Conservation (phyloP, 2,329 filamentous ascomycete genomes). For the Aureobasidium uvarum region DNA sequence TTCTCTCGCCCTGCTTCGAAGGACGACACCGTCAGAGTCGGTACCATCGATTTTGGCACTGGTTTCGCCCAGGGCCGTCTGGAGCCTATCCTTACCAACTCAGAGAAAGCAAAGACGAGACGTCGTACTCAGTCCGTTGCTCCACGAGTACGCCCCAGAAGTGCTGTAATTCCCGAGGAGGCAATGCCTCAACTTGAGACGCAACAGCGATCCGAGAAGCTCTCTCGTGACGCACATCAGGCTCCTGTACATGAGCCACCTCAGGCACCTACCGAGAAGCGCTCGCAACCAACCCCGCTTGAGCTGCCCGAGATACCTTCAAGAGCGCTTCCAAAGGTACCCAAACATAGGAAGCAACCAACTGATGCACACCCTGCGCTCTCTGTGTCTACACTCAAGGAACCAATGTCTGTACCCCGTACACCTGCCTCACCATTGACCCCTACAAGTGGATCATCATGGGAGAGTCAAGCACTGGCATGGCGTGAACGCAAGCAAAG, state of each 20-base stretch:
- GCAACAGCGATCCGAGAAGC: not conserved
- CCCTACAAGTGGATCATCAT: slow-evolving; percentile 27
- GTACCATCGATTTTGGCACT: slow-evolving; percentile 25
- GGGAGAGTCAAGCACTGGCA: slow-evolving; percentile 36
- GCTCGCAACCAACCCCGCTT: not conserved
- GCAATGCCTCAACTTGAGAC: not conserved
- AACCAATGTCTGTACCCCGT: not conserved
- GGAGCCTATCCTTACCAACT: slow-evolving; percentile 14
- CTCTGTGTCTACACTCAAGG: slow-evolving; percentile 1
- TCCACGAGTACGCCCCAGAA: not conserved
- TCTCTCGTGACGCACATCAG: not conserved
- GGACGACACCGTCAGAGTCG: slow-evolving; percentile 14
- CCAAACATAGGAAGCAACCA: slow-evolving; percentile 1
- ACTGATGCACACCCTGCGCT: not conserved
- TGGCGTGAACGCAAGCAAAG: slow-evolving; percentile 37
- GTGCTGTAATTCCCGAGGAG: not conserved
- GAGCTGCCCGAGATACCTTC: slow-evolving; percentile 5
- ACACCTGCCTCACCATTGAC: slow-evolving; percentile 9
- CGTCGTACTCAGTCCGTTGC: slow-evolving; percentile 24
- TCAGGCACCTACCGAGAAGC: not conserved
- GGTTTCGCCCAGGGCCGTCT: slow-evolving; percentile 23
- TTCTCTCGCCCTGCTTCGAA: slow-evolving; percentile 17
- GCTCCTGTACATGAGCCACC: not conserved
- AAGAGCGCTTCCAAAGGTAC: slow-evolving; percentile 8
- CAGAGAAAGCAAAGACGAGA: slow-evolving; percentile 14